These are phyloP conservation scores for Helicocarpus griseus DNA, from an alignment of 2,329 filamentous ascomycete species.

Conservation along the genomic window DNA sequence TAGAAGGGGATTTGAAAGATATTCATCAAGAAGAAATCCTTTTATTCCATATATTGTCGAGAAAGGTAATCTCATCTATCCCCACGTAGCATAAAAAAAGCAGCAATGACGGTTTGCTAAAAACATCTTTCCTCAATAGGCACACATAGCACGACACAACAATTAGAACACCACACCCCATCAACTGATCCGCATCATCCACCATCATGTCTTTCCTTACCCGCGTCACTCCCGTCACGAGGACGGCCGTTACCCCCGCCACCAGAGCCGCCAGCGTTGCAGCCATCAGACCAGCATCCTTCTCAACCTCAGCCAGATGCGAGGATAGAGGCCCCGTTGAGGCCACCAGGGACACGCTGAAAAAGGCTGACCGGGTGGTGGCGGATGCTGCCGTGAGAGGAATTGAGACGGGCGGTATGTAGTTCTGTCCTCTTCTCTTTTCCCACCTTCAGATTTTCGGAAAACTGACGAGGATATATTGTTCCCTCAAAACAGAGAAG, in stretches of 20 bases:
- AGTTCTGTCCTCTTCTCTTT: neutral
- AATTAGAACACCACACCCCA: too few relatives aligned
- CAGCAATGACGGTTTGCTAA: too few relatives aligned
- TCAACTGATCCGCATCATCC: neutral
- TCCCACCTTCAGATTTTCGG: neutral
- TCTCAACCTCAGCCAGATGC: constrained; percentile 43
- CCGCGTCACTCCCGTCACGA: constrained; percentile 22
- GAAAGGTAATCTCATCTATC: too few relatives aligned
- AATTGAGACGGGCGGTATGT: constrained; percentile 53
- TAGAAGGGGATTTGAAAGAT: too few relatives aligned
- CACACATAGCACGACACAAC: too few relatives aligned
- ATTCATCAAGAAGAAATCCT: too few relatives aligned
- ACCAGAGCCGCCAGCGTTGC: constrained; percentile 9
- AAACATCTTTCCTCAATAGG: too few relatives aligned
- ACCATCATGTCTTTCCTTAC: constrained; percentile 28
- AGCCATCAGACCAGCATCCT: constrained; percentile 21
- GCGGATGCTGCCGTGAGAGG: constrained; percentile 50
- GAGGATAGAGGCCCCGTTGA: constrained; percentile 45
- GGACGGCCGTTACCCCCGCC: constrained; percentile 14
- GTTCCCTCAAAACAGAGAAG: constrained; percentile 37
- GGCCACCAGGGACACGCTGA: constrained; percentile 47
- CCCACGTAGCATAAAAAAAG: too few relatives aligned
- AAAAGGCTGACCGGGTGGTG: constrained; percentile 47
- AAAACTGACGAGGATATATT: constrained; percentile 3
- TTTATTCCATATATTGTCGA: too few relatives aligned